phyloP scores from a whole-genome alignment of 768 basidiomycete genomes.

The Dendrothele bispora region DNA sequence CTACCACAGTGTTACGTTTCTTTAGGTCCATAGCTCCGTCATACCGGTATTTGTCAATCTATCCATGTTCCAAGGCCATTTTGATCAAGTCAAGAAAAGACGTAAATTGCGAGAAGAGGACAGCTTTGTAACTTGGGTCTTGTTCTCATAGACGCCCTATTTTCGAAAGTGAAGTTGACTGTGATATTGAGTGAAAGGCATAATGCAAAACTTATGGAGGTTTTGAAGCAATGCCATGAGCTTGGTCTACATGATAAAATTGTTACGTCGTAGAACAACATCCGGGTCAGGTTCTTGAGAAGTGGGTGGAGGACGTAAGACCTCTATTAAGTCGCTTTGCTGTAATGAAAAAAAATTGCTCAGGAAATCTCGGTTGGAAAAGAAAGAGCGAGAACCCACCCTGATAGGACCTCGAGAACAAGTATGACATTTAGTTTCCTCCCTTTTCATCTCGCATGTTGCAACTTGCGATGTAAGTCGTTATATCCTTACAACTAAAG shows the following conservation, averaged over 20 bases:
- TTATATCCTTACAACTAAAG: no score
- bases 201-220: constrained; percentile 53
- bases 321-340: constrained; percentile 64
- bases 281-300: constrained; percentile 40
- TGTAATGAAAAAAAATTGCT: no score
- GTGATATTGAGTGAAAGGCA: no score
- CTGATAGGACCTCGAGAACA: no score
- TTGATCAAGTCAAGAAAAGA: constrained; percentile 85
- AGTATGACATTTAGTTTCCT: no score
- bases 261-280: constrained; percentile 70
- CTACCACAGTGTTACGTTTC: constrained; percentile 72
- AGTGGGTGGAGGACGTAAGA: constrained; percentile 39
- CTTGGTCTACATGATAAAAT: constrained; percentile 91
- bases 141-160: constrained; percentile 63
- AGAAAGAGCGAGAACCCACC: no score
- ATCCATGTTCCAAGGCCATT: constrained; percentile 64
- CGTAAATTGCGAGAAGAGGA: constrained; percentile 91
- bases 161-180: no score
- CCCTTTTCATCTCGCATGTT: no score
- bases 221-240: constrained; percentile 77
- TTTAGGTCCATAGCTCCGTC: constrained; percentile 93
- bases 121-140: constrained; percentile 77
- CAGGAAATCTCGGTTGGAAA: no score
- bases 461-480: no score
- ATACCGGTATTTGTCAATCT: constrained; percentile 72